Base-by-base conservation (phyloP, 2,329 filamentous ascomycete species). In the Colletotrichum filicis region DNA sequence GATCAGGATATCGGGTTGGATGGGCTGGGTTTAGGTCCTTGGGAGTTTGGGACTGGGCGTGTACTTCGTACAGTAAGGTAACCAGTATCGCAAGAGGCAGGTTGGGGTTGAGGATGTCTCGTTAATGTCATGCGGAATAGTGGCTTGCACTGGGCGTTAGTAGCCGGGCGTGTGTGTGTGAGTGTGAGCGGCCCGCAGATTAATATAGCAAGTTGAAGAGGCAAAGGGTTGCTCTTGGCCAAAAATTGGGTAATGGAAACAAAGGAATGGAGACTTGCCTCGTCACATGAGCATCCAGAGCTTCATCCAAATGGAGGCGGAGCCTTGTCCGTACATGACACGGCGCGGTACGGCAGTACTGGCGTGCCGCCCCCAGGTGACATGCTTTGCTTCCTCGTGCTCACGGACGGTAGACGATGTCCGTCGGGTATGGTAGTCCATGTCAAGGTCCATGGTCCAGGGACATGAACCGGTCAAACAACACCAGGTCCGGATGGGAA, bases 181-280 rank as follows among this genome's bases (percentile, higher is more conserved):
- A 68, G 72, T 65, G 66, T 64, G 62, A 59, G 68, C 72, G 72
- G 74, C 72, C 74, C 72, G 74, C 74, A 74, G 68, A 75, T 74
- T 68, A 68, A 66, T 74, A 74, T 74, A 74, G 66, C 71, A 71
- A 66, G 30, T 26, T 22, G 42, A 65, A 67, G 73, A 66, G 71
- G 53, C 65, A 61, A 73, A 73, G 63, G 42, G 69, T 75, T 75
- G 65, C 73, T 75, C 73, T 74, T 74, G 55, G 66, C 55, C 69
- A 71, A 79, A 76, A 76, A 86, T 87, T 87, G 83, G 79, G 85
- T 87, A 87, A 87, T 87, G 77, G 78, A 87, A 87, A 87, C 82
- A 79, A 79, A 80, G 79, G 79, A 81, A 80, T 84, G 83, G 81
- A 79, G 76, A 78, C 80, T 78, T 79, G 76, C 78, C 77, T 78